These are phyloP conservation scores for Candida sp. DNA, from an alignment of 1,139 yeast genomes.

Conservation along the genomic window DNA sequence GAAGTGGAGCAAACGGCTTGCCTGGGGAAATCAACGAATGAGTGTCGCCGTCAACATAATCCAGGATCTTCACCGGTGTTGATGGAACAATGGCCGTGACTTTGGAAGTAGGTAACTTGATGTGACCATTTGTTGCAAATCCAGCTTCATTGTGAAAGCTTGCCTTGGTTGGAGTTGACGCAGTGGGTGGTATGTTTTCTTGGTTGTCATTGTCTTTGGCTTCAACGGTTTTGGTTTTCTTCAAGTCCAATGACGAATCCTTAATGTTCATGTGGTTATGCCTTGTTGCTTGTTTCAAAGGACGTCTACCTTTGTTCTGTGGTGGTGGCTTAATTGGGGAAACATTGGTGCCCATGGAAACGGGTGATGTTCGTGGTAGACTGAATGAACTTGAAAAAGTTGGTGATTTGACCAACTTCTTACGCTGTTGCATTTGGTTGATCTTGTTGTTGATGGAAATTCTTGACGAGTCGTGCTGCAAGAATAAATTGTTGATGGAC, in stretches of 20 bases:
- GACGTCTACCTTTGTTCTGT: constrained; percentile 2
- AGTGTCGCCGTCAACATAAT: constrained; percentile 21
- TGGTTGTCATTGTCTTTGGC: constrained; percentile 9
- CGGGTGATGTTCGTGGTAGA: constrained; percentile 4
- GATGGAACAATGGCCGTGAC: constrained; percentile 58
- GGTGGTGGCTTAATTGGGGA: constrained; percentile 7
- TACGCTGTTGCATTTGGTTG: constrained; percentile 22
- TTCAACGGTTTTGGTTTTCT: constrained; percentile 24
- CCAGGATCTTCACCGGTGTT: constrained; percentile 72
- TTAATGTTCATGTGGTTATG: constrained; percentile 46
- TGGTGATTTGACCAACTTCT: constrained; percentile 13
- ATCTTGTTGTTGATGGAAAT: constrained; percentile 37
- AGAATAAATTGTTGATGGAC: constrained; percentile 41
- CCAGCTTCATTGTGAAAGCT: constrained; percentile 26
- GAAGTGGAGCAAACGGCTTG: constrained; percentile 1
- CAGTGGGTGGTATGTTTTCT: constrained; percentile 9
- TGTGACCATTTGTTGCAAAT: constrained; percentile 53
- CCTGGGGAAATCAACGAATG: constrained; percentile 6
- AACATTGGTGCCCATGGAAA: constrained; percentile 4
- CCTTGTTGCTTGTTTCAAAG: constrained; percentile 15
- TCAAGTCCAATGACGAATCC: constrained; percentile 47
- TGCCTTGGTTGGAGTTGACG: constrained; percentile 26
- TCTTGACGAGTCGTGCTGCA: constrained; percentile 47
- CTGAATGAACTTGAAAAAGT: constrained; percentile 7
- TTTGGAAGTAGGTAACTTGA: constrained; percentile 52